Evolutionary conservation across 257 asterid species (phyloP), one percentile per base, ranked within the genome.

Genomic region (Asclepias syriaca): DNA sequence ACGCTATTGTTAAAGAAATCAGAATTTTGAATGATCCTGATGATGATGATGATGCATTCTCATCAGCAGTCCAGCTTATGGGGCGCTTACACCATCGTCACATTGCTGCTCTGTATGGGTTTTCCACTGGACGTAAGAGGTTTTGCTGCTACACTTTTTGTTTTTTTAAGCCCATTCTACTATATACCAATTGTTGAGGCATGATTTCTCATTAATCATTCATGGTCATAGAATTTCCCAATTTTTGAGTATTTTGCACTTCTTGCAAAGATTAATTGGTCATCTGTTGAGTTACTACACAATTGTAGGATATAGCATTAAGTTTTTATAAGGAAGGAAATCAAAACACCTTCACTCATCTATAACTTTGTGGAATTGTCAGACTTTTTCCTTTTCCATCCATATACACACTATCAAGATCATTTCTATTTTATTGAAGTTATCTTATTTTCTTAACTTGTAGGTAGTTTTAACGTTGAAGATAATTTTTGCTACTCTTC

Each of bases 81-180:
- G 87, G 86, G 65, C 84, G 87, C 57, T 77, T 93, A 87, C 95
- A 91, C 78, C 98, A 93, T 71, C 97, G 98, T 54, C 98, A 93
- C 79, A 82, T 93, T 82, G 90, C 83, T 58, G 75, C 89, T 0
- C 90, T 93, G 48, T 59, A 68, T 66, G 98, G 98, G n/a, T 93
- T 85, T 50, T 91, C 88, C 21, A 61, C 77, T 4, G 95, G 96
- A n/a, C 75, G 80, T 50, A 91, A 78, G 80, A 78, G 96, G 98
- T 93, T 82, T 60, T 59, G 40, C 64, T 80, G 63, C 70, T 70
- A 21, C 54, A 22, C 70, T 72, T 68, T 43, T 43, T 6, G 8
- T 43, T 43, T 60, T 37, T 49, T 43, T 67, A 34, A 29, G 48
- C 10, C 65, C 54, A 49, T 46, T 32, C 58, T 21, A n/a, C 40